phyloP scores from a whole-genome alignment of 177 flowering plant genomes.

The Vitis hybrid region DNA sequence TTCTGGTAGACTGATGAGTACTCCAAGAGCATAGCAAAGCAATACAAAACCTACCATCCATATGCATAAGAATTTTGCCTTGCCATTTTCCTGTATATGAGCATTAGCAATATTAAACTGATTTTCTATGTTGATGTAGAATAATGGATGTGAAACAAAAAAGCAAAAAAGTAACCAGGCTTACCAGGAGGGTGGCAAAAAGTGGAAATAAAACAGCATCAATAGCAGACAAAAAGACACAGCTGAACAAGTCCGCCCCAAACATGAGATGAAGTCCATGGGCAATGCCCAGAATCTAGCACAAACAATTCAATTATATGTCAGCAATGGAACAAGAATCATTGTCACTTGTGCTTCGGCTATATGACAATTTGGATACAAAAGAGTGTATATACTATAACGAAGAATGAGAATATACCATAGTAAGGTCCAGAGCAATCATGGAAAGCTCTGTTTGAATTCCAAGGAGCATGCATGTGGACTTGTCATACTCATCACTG shows the following conservation, averaged over 20 bases:
- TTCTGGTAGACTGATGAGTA: conserved; percentile 69
- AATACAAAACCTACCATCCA: conserved; percentile 46
- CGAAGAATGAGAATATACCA: conserved; percentile 49
- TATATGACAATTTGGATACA: conserved; percentile 2
- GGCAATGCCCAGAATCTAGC: conserved; percentile 81
- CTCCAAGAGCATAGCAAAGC: conserved; percentile 56
- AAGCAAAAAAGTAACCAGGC: conserved; percentile 11
- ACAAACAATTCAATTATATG: conserved; percentile 11
- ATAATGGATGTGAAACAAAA: not conserved
- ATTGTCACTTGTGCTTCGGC: not conserved
- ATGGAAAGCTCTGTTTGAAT: conserved; percentile 76
- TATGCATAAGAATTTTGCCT: conserved; percentile 44
- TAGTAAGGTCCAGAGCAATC: conserved; percentile 67
- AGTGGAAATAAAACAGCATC: conserved; percentile 71
- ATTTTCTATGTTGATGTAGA: no score
- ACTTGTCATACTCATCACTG: conserved; percentile 72
- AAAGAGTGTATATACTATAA: not conserved
- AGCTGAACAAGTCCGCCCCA: conserved; percentile 66
- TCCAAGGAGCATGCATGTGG: conserved; percentile 71
- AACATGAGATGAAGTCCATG: conserved; percentile 73
- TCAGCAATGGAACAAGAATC: not conserved
- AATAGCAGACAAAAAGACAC: conserved; percentile 62
- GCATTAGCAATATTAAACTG: no score
- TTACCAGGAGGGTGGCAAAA: conserved; percentile 59
- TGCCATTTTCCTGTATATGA: conserved; percentile 54